Evolutionary conservation across 805 yeast genomes (phyloP).

Genomic region (Sugiyamaella lignohabitans): DNA sequence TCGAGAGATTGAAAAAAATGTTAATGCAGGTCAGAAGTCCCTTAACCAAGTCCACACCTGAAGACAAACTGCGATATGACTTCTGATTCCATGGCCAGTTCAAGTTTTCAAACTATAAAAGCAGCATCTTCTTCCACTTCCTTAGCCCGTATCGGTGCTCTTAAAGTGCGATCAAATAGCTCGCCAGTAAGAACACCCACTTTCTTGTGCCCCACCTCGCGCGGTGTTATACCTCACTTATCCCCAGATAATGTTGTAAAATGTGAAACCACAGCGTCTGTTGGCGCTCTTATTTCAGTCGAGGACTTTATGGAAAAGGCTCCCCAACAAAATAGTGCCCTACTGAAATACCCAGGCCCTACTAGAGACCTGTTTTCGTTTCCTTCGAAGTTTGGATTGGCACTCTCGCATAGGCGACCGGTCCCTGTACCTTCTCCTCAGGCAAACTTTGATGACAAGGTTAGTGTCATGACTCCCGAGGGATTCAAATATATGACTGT

Average conservation of each 20-base stretch:
- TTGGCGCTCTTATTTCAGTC: slow-evolving; percentile 23
- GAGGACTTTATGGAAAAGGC: slow-evolving; percentile 36
- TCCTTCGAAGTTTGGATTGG: slow-evolving; percentile 26
- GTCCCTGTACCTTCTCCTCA: slow-evolving; percentile 28
- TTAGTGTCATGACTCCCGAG: slow-evolving; percentile 34
- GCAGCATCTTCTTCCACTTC: neutral
- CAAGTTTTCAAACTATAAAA: neutral
- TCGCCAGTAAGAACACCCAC: slow-evolving; percentile 24
- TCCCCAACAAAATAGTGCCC: slow-evolving; percentile 15
- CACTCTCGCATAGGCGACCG: slow-evolving; percentile 28
- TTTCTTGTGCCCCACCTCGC: slow-evolving; percentile 31
- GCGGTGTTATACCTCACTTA: slow-evolving; percentile 38
- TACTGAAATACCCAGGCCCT: slow-evolving; percentile 11
- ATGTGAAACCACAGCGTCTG: slow-evolving; percentile 21
- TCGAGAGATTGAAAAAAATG: too few relatives aligned
- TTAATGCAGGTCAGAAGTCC: too few relatives aligned
- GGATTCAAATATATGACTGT: slow-evolving; percentile 31
- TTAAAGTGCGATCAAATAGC: neutral
- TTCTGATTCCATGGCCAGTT: neutral
- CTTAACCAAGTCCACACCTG: too few relatives aligned
- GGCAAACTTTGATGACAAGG: slow-evolving; percentile 29
- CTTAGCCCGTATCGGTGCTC: neutral
- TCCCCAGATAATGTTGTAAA: slow-evolving; percentile 35
- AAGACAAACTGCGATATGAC: too few relatives aligned
- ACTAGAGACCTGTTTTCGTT: slow-evolving; percentile 22